Base-by-base conservation (phyloP, 1,139 yeast species). In the Geotrichum reessii region DNA sequence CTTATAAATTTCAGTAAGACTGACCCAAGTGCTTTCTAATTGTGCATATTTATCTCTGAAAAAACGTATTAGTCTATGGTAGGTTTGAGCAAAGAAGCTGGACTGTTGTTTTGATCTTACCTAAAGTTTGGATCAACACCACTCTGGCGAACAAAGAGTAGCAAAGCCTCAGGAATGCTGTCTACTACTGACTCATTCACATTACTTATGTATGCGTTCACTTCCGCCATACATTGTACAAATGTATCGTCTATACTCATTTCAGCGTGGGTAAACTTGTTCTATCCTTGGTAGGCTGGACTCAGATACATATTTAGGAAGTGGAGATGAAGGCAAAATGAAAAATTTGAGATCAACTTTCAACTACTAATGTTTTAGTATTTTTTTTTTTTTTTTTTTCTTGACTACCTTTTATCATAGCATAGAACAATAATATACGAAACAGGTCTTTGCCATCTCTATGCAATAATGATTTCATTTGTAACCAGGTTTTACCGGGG, bases 51-150 rank as follows among this genome's bases (percentile, higher is more conserved):
- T 46, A 25, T 55, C 57, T 50, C 58, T 55, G 50, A 31, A 24
- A 55, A 50, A 11, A 46, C n/a, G 44, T 37, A 37, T 37, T 44
- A 17, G 50, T 50, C 50, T 28, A 37, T n/a, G n/a, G n/a, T n/a
- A n/a, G n/a, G n/a, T n/a, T n/a, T n/a, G n/a, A n/a, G n/a, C n/a
- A 22, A 19, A 14, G 25, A 33, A 22, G 9, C 37, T 17, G 31
- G n/a, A 50, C 27, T 14, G 3, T 28, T 3, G 11, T 47, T 22
- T 2, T 37, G 31, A 42, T 22, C 58, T 50, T 37, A 59, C 61
- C 61, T 48, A 40, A 53, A 52, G 21, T 22, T 31, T 17, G 55
- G 54, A 48, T 54, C 59, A 11, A 53, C 50, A 33, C 61, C 61
- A 19, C 58, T 59, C 44, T 56, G 56, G 19, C 59, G 50, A 17